Conservation (phyloP, 352 stramenopile species). For the Globisporangium rhizosaccharum region DNA sequence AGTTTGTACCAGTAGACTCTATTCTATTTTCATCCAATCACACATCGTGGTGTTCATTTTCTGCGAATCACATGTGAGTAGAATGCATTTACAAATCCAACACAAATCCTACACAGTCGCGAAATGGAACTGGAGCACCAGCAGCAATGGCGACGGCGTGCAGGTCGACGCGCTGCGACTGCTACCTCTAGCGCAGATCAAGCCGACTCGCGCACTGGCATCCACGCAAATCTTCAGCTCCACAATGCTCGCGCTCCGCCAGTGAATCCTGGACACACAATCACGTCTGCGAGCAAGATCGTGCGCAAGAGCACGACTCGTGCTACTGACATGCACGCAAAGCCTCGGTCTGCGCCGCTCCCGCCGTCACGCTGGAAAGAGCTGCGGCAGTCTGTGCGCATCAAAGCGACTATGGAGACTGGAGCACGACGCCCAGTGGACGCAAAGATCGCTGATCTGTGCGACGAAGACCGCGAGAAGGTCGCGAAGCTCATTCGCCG, state of each 20-base stretch:
- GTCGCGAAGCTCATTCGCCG: slow-evolving; percentile 70
- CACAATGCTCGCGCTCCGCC: neutral
- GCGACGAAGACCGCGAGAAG: slow-evolving; percentile 72
- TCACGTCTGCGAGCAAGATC: slow-evolving; percentile 13
- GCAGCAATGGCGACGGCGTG: slow-evolving; percentile 14
- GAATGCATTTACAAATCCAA: neutral
- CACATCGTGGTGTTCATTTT: neutral
- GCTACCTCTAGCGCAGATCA: neutral
- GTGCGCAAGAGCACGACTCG: slow-evolving; percentile 9
- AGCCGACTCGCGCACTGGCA: neutral
- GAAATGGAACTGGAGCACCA: slow-evolving; percentile 4
- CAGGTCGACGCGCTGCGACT: slow-evolving; percentile 4
- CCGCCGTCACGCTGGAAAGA: slow-evolving; percentile 58
- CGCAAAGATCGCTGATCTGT: slow-evolving; percentile 64
- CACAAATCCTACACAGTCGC: slow-evolving; percentile 2
- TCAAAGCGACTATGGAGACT: slow-evolving; percentile 47
- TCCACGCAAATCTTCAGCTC: no score
- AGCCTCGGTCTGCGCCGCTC: slow-evolving; percentile 1
- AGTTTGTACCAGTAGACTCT: slow-evolving; percentile 11
- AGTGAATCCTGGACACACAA: slow-evolving; percentile 5
- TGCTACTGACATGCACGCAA: neutral
- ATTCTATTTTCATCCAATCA: slow-evolving; percentile 14
- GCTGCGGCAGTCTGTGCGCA: slow-evolving; percentile 54
- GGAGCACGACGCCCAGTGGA: slow-evolving; percentile 8
- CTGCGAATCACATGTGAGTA: slow-evolving; percentile 2